Conservation (phyloP, 345 rosid species). For the Aquilaria yunnanensis region DNA sequence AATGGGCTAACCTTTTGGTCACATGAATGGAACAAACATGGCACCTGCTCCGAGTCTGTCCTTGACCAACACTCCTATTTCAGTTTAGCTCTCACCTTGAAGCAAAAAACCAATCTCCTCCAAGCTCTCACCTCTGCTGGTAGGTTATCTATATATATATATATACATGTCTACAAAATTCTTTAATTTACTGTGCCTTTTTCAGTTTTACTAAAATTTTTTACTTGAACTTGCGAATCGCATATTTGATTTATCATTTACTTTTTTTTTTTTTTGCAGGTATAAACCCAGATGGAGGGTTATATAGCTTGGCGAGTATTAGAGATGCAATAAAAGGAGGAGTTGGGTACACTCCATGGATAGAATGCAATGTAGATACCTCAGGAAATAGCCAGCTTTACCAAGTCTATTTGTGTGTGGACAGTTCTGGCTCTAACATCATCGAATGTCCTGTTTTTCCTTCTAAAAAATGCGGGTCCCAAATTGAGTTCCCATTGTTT, state of each 20-base stretch:
- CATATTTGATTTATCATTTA: no score
- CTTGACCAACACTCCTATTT: slow-evolving; percentile 70
- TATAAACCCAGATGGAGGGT: slow-evolving; percentile 52
- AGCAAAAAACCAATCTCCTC: slow-evolving; percentile 46
- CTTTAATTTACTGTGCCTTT: no score
- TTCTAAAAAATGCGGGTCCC: slow-evolving; percentile 34
- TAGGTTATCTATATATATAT: slow-evolving; percentile 7
- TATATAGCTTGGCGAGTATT: slow-evolving; percentile 34
- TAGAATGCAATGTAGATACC: slow-evolving; percentile 56
- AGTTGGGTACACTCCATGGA: slow-evolving; percentile 44
- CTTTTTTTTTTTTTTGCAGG: slow-evolving; percentile 24
- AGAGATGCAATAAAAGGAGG: slow-evolving; percentile 39
- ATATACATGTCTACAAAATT: not conserved
- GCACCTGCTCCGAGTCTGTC: slow-evolving; percentile 70
- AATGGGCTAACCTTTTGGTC: slow-evolving; percentile 63
- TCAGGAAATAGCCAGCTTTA: slow-evolving; percentile 42
- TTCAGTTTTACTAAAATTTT: not conserved
- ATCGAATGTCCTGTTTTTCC: slow-evolving; percentile 58
- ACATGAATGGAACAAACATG: slow-evolving; percentile 85
- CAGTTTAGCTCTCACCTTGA: slow-evolving; percentile 45
- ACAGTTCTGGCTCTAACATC: slow-evolving; percentile 54
- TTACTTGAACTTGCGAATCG: no score
- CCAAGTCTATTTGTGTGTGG: slow-evolving; percentile 60
- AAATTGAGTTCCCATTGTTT: slow-evolving; percentile 58
- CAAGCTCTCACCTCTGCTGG: slow-evolving; percentile 42